These are phyloP conservation scores for Microbotryum violaceum DNA, from an alignment of 1,284 basidiomycete species.

Conservation along the genomic window DNA sequence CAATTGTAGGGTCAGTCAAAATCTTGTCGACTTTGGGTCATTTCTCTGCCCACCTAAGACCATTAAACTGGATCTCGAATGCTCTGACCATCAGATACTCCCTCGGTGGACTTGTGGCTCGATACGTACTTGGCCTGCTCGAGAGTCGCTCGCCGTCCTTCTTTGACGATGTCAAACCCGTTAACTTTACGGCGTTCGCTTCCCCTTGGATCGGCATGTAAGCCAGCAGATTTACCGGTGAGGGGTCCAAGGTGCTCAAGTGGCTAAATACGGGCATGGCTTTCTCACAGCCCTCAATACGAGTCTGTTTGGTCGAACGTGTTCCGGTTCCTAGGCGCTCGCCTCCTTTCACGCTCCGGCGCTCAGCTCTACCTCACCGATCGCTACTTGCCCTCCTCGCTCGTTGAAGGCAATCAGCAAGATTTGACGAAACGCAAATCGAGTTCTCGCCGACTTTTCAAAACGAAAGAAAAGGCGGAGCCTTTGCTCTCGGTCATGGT, in stretches of 20 bases:
- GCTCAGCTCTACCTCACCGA: slow-evolving; percentile 71
- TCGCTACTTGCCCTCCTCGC: slow-evolving; percentile 49
- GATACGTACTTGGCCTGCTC: slow-evolving; percentile 67
- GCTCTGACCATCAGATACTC: slow-evolving; percentile 50
- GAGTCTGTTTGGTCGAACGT: slow-evolving; percentile 56
- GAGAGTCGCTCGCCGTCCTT: slow-evolving; percentile 53
- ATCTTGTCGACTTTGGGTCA: background rate
- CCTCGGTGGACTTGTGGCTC: slow-evolving; percentile 67
- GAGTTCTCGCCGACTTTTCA: background rate
- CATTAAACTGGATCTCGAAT: background rate
- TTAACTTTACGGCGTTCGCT: slow-evolving; percentile 74
- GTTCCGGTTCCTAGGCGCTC: slow-evolving; percentile 57
- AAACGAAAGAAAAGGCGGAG: slow-evolving; percentile 45
- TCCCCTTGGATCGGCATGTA: slow-evolving; percentile 64
- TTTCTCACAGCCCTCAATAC: slow-evolving; percentile 33
- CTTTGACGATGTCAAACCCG: slow-evolving; percentile 58
- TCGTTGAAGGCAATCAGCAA: slow-evolving; percentile 8
- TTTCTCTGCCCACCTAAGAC: background rate
- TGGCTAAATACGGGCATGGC: background rate
- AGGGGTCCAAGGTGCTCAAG: background rate
- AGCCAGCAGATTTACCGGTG: background rate
- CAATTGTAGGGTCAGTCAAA: slow-evolving; percentile 51
- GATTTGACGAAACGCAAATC: background rate
- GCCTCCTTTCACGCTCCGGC: slow-evolving; percentile 72
- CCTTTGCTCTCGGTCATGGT: slow-evolving; percentile 72